Evolutionary conservation across 176 grass and related monocot genomes (phyloP).

Genomic region (Aegilops longissima): DNA sequence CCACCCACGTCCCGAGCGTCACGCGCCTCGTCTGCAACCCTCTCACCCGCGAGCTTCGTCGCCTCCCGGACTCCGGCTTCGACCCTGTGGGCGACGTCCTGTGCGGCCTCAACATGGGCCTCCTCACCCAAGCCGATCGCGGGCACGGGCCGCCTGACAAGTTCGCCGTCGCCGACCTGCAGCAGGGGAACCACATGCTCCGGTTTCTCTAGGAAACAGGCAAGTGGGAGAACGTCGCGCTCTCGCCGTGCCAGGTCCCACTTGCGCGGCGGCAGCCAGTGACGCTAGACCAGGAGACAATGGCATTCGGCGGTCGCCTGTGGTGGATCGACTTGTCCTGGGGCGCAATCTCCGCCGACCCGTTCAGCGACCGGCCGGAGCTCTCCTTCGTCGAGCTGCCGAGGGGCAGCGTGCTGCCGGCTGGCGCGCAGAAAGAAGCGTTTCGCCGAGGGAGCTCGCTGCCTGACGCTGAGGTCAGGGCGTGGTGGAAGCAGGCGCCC

Average conservation of each 20-base stretch:
- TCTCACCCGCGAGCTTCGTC: slow-evolving; percentile 15
- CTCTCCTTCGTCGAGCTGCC: slow-evolving; percentile 13
- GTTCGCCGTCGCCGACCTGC: not conserved
- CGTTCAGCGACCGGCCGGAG: slow-evolving; percentile 8
- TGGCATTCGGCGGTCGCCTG: not conserved
- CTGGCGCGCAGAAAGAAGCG: not conserved
- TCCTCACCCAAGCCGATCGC: not conserved
- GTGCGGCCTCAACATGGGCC: not conserved
- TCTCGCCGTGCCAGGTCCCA: not conserved
- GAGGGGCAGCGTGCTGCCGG: not conserved
- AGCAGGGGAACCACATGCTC: not conserved
- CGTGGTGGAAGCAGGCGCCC: too few relatives aligned
- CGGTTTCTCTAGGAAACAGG: slow-evolving; percentile 20
- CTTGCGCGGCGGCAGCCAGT: not conserved
- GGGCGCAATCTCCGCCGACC: not conserved
- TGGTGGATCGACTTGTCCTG: not conserved
- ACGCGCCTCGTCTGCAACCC: slow-evolving; percentile 17
- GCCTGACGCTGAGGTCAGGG: not conserved
- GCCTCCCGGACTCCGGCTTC: slow-evolving; percentile 27
- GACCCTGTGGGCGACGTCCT: not conserved
- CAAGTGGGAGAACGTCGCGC: not conserved
- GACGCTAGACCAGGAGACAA: not conserved
- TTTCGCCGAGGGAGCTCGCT: not conserved
- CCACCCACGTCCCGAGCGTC: not conserved
- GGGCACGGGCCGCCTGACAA: not conserved